A percentile compares a stretch with the other conserved stretches of the same genome.
phyloP scores from a whole-genome alignment of 805 yeast species.

The Metschnikowia gelsemii region DNA sequence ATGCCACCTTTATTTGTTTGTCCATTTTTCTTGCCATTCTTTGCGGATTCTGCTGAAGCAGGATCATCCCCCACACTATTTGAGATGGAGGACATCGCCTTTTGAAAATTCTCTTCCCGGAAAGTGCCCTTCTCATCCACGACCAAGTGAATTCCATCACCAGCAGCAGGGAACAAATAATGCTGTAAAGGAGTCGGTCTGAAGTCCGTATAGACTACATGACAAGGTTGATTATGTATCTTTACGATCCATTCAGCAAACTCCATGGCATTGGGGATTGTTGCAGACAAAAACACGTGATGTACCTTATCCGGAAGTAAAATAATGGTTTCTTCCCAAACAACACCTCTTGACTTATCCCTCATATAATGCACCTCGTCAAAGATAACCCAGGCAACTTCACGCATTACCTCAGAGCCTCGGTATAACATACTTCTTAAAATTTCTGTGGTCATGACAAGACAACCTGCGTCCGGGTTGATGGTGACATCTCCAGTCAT shows the following conservation, averaged over 20 bases:
- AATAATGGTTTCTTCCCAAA: slow-evolving; percentile 98
- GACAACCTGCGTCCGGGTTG: slow-evolving; percentile 96
- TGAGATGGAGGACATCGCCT: slow-evolving; percentile 93
- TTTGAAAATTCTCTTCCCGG: slow-evolving; percentile 96
- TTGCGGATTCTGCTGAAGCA: slow-evolving; percentile 43
- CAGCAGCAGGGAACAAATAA: slow-evolving; percentile 96
- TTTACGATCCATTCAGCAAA: slow-evolving; percentile 98
- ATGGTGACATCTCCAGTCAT: slow-evolving; percentile 99
- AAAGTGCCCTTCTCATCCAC: slow-evolving; percentile 96
- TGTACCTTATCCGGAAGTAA: slow-evolving; percentile 94
- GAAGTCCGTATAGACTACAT: slow-evolving; percentile 97
- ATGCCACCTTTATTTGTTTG: slow-evolving; percentile 86
- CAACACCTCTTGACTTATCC: slow-evolving; percentile 97
- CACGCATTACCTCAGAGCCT: slow-evolving; percentile 97
- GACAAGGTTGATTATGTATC: slow-evolving; percentile 95
- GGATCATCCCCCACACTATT: slow-evolving; percentile 86
- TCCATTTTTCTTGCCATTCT: slow-evolving; percentile 68
- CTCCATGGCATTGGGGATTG: slow-evolving; percentile 97
- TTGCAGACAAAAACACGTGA: slow-evolving; percentile 90
- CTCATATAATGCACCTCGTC: slow-evolving; percentile 99
- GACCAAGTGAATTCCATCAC: slow-evolving; percentile 95
- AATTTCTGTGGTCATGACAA: slow-evolving; percentile 99
- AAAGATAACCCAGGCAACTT: slow-evolving; percentile 97
- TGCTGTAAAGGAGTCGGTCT: slow-evolving; percentile 99
- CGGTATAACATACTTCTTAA: slow-evolving; percentile 93